Evolutionary conservation across 192 early-diverging fungal genomes (phyloP), one percentile per base, ranked within the genome.

Genomic region (Backusella liffmaniae): DNA sequence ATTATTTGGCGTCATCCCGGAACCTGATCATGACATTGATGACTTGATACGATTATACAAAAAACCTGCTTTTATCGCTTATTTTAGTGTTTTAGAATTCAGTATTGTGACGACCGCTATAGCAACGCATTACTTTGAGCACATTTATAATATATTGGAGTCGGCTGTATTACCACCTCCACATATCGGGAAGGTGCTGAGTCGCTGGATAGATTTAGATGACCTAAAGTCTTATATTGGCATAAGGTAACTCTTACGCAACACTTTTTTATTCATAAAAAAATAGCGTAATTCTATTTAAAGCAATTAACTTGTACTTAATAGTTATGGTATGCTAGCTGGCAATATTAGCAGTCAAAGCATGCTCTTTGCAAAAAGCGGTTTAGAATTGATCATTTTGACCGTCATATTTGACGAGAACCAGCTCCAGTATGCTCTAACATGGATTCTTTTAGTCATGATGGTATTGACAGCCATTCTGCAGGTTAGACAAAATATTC

Each of bases 291-390:
- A 30, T n/a, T 67, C 37, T 32, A 18, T 62, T 23, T 71, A 21
- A 68, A 16, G 35, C 18, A 13, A 23, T 59, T 51, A 4, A 30
- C 26, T 77, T 5, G 42, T 36, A 36, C 46, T 0, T 29, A 26
- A 15, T 74, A 82, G 81, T 41, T 94, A 89, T 49, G 93, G 92
- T n/a, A 76, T 89, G 37, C 76, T 94, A 1, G 85, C 89, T 32
- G 93, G 92, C 18, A 90, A 91, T 67, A 85, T 94, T 26, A 90
- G 90, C 70, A 90, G 90, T 68, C 93, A 94, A 73, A 89, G 88
- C 5, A 77, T 94, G 70, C 75, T 94, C 68, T 91, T 93, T 79
- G 93, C 93, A 59, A 94, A 94, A 73, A 92, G 90, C 62, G 93
- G 92, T 3, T 87, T 93, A 18, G 93, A 92, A 29, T 82, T 94